Base-by-base conservation (phyloP, 495 filamentous ascomycete genomes). In the Penicillium tannophilum region DNA sequence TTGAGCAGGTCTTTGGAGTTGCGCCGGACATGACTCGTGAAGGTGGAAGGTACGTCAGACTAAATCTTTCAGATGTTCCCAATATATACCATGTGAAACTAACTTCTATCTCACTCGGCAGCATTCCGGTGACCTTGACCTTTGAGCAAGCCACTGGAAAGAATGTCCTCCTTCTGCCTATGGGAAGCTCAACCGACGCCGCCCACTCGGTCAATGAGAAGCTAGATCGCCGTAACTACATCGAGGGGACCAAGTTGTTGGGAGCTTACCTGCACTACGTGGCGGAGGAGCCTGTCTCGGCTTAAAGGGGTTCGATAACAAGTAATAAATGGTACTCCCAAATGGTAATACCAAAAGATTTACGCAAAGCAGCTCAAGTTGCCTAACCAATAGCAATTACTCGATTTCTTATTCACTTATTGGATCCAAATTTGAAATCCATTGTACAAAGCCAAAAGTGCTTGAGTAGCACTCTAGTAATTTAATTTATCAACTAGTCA, bases 191-290 rank as follows among this genome's bases (percentile, higher is more conserved):
- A 10, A 98, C 94, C 20, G 94, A 99, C 79, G 93, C 90, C 50
- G 94, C 94, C 24, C 94, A 99, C 76, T 93, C 89, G 33, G 90
- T 96, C 72, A 99, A 99, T 71, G 94, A 99, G 81, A 99, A 99
- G 80, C 82, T 99, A 42, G 94, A 99, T 74, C 89, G 87, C 81
- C 85, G 83, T 71, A 99, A 99, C 70, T 99, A 98, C 71, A 94
- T 99, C 66, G 92, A 98, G 79, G 94, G 94, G n/a, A 97, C 88
- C 62, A 98, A 98, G 81, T 73, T 98, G 48, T 73, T 98, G 51
- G 94, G 94, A 16, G 92, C 94, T 17, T 99, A 99, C 70, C 76
- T 99, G 69, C 94, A 98, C 78, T 97, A 96, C 66, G 92, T 96
- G 55, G 91, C 93, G 1, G 93, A 93, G 68, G 93, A 99, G 79